Evolutionary conservation across 495 filamentous ascomycete species (phyloP).

Genomic region (Amniculicola lignicola): DNA sequence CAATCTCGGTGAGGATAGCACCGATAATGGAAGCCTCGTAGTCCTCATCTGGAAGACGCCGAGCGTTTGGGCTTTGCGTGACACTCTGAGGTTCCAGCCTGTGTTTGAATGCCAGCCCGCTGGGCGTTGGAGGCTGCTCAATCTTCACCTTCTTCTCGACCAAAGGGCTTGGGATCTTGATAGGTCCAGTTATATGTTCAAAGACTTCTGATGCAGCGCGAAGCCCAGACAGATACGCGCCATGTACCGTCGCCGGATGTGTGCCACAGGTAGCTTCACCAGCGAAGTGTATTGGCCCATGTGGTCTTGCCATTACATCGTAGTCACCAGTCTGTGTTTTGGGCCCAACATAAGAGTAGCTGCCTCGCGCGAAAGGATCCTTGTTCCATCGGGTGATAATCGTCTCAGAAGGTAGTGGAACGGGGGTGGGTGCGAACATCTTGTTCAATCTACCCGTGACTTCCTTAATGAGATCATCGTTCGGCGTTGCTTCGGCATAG

Average conservation of each 20-base stretch:
- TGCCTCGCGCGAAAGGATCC: constrained; percentile 84
- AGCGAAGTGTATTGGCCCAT: constrained; percentile 92
- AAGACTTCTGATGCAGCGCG: constrained; percentile 84
- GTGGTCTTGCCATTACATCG: constrained; percentile 78
- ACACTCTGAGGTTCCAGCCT: neutral
- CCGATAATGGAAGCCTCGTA: constrained; percentile 73
- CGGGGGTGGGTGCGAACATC: constrained; percentile 58
- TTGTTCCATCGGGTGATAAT: constrained; percentile 92
- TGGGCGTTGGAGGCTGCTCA: constrained; percentile 4
- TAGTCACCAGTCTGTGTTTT: constrained; percentile 82
- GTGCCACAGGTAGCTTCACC: constrained; percentile 94
- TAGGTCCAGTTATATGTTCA: constrained; percentile 73
- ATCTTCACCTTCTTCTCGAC: constrained; percentile 57
- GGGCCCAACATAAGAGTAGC: constrained; percentile 88
- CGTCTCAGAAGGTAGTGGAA: constrained; percentile 78
- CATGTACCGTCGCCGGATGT: constrained; percentile 94
- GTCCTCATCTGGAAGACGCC: constrained; percentile 45
- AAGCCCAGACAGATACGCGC: constrained; percentile 89
- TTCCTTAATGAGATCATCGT: constrained; percentile 72
- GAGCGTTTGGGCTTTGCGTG: neutral
- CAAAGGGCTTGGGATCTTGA: constrained; percentile 69
- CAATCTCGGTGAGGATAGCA: constrained; percentile 65
- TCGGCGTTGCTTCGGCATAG: constrained; percentile 71
- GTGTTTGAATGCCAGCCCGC: constrained; percentile 9
- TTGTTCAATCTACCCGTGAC: constrained; percentile 70